Conservation (phyloP, 2,329 filamentous ascomycete species). For the Cordyceps farinosa region DNA sequence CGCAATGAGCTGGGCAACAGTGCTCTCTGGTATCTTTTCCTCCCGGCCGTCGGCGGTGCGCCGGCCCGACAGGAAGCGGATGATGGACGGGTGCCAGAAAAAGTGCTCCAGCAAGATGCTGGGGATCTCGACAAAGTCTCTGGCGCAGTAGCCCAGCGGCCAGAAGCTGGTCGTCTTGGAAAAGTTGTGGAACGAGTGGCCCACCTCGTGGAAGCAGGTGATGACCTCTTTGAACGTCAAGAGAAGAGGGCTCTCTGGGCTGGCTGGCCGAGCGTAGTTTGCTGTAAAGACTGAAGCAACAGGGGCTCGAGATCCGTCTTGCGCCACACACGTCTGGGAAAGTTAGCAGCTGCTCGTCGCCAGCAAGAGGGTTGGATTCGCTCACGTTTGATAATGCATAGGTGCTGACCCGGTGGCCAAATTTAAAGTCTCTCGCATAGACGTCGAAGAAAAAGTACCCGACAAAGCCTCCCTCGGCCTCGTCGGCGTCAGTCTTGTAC, state of each 20-base stretch:
- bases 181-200: not conserved
- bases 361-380: too few relatives aligned
- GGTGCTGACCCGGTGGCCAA: not conserved
- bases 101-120: not conserved
- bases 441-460: not conserved
- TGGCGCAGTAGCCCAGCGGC: not conserved
- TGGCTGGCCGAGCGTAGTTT: not conserved
- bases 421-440: not conserved
- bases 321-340: too few relatives aligned
- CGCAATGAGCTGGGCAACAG: not conserved
- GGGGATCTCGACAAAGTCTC: not conserved
- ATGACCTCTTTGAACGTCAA: not conserved
- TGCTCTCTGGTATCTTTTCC: not conserved
- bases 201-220: not conserved
- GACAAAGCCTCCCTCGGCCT: not conserved
- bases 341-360: too few relatives aligned
- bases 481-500: not conserved
- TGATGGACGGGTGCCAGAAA: not conserved
- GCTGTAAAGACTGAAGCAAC: not conserved
- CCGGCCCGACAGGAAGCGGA: not conserved
- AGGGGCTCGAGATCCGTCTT: too few relatives aligned
- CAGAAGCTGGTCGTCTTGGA: not conserved
- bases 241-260: not conserved
- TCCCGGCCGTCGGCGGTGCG: not conserved
- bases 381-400: not conserved